Base-by-base conservation (phyloP, 2,329 filamentous ascomycete species). In the Trichoderma citrinoviride region DNA sequence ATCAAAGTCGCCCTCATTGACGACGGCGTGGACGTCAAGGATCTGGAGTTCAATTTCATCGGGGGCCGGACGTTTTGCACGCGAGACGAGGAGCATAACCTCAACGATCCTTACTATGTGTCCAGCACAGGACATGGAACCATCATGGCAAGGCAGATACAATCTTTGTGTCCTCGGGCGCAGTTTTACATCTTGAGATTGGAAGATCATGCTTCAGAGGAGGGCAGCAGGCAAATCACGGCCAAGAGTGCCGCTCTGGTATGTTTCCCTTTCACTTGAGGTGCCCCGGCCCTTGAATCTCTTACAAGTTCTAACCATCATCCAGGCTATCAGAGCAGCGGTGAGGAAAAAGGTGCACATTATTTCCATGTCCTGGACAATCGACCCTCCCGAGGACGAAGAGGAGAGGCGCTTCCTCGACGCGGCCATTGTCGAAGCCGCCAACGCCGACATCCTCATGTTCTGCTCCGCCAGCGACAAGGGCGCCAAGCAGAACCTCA, bases 291-390 rank as follows among this genome's bases (percentile, higher is more conserved):
- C 3, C 1, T 21, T 17, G 6, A 3, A 19, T 23, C 14, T 7
- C 46, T 7, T n/a, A 33, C n/a, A 21, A 12, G 19, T 5, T 14
- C 19, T 66, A 25, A 65, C 41, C 21, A 19, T 21, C 5, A 14
- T 54, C 15, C 41, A 76, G 72, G 76, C 76, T 4, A 71, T 78
- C 7, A 60, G 63, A 21, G 73, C 68, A 25, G 76, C 76, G 1
- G 67, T 74, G 1, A 58, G 66, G 17, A 69, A 71, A 27, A 66
- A 70, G 3, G 76, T 77, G 0, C 68, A 77, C 44, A 74, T 77
- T 43, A 78, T 79, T 52, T 77, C 73, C 53, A 77, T 78, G 73
- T 75, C 73, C 1, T 78, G 75, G 76, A 77, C 74, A 1, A 73
- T 78, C n/a, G 66, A 69, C 3, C 58, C 61, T 37, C 64, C 64